These are phyloP conservation scores for Phascolomyces articulosus DNA, from an alignment of 371 early-diverging fungal species.

Conservation along the genomic window DNA sequence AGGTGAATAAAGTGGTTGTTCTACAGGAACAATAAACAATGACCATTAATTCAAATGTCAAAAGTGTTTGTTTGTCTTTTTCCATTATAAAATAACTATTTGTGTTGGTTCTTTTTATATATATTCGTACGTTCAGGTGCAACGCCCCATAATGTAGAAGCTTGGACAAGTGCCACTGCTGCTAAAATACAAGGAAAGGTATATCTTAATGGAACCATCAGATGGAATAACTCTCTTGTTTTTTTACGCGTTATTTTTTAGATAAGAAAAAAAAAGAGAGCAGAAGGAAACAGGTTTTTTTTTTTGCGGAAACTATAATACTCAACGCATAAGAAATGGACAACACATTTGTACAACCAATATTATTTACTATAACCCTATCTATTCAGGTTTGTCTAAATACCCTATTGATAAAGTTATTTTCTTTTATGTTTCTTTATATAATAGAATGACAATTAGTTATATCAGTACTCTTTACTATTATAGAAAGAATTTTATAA, in stretches of 20 bases:
- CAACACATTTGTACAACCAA: not conserved
- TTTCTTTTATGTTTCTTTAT: too few relatives aligned
- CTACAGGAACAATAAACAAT: not conserved
- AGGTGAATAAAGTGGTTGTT: conserved; percentile 16
- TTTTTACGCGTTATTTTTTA: not conserved
- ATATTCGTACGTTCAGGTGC: conserved; percentile 6
- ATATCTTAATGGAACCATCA: conserved; percentile 5
- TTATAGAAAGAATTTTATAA: too few relatives aligned
- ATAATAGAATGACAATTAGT: too few relatives aligned
- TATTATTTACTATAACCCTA: too few relatives aligned
- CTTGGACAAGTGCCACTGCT: conserved; percentile 10
- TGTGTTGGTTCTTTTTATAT: not conserved
- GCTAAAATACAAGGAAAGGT: conserved; percentile 11
- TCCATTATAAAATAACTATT: too few relatives aligned
- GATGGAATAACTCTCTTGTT: not conserved
- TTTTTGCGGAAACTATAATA: not conserved
- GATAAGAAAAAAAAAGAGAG: not conserved
- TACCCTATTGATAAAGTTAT: too few relatives aligned
- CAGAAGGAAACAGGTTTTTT: not conserved
- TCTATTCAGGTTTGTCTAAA: too few relatives aligned
- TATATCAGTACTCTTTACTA: too few relatives aligned
- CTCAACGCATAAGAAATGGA: not conserved
- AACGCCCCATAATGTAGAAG: conserved; percentile 8
- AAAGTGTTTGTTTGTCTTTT: too few relatives aligned
- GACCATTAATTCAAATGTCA: not conserved